Evolutionary conservation across 2,329 filamentous ascomycete genomes (phyloP), one percentile per base, ranked within the genome.

Genomic region (Bipolaris oryzae): DNA sequence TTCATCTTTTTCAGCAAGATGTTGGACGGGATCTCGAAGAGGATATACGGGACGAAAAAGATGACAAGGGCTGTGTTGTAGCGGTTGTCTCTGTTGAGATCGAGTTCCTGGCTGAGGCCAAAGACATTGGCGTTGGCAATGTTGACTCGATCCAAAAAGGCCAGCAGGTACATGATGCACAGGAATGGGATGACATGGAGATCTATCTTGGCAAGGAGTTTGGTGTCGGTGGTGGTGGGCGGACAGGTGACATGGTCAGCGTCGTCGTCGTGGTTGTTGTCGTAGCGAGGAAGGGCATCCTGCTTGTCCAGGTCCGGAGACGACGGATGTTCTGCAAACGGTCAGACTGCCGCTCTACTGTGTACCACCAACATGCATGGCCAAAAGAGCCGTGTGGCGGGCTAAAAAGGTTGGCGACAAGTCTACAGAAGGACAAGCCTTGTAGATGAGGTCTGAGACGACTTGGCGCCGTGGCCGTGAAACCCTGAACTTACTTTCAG

Each of bases 11-110:
- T 83, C 45, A 84, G 72, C 2, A 84, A 60, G 16, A 84, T 71
- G 52, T 84, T 84, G 23, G 77, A 80, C 0, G 82, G 82, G 20
- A 84, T 82, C 57, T 84, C 82, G 57, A 82, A 80, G 2, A 84
- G 68, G n/a, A 84, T 74, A 52, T 84, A 82, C 0, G 79, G 78
- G 6, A 84, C 79, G 68, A 83, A 84, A 74, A 84, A 84, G 60
- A 84, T 82, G 58, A 83, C 80, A 5, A 84, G 70, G 0, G 82
- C 81, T 2, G 70, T 78, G 57, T 84, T 84, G 68, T 81, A 82
- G 54, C 80, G 71, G 58, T 80, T 75, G 37, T 73, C 72, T 7
- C 74, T 71, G 4, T 63, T 59, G 0, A 85, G 74, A 5, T 76
- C 56, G 4, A 84, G 72, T 20, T 84, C 81, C 23, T 71, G 68